phyloP scores from a whole-genome alignment of 2,329 filamentous ascomycete species.

The Aspergillus amoenus region DNA sequence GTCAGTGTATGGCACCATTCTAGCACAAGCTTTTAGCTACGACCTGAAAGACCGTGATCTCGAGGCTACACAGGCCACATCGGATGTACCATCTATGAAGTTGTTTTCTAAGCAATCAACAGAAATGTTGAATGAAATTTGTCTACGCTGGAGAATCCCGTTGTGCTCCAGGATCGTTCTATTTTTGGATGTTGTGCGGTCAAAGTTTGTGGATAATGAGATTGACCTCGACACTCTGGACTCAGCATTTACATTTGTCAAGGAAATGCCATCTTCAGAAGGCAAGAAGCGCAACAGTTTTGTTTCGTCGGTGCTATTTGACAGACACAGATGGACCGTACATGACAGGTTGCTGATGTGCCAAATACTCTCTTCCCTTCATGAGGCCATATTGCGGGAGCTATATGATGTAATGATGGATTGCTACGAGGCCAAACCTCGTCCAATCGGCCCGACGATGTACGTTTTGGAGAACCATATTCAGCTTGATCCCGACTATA shows the following conservation, averaged over 20 bases:
- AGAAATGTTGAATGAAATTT: conserved; percentile 82
- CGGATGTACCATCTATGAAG: conserved; percentile 51
- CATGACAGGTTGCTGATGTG: conserved; percentile 71
- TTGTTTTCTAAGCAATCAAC: conserved; percentile 72
- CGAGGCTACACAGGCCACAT: conserved; percentile 49
- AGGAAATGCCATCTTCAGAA: conserved; percentile 65
- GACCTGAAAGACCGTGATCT: conserved; percentile 58
- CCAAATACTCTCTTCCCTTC: conserved; percentile 69
- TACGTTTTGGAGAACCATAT: conserved; percentile 80
- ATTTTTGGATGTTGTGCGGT: conserved; percentile 78
- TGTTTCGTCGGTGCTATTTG: conserved; percentile 48
- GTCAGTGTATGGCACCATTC: conserved; percentile 76
- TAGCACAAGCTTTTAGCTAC: conserved; percentile 70
- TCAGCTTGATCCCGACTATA: conserved; percentile 73
- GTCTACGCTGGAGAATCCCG: conserved; percentile 84
- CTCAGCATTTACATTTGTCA: conserved; percentile 77
- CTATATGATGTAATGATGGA: conserved; percentile 84
- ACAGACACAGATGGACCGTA: conserved; percentile 67
- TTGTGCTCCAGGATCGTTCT: conserved; percentile 76
- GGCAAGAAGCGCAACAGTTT: conserved; percentile 59
- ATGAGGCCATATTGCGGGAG: conserved; percentile 82
- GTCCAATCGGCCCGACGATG: conserved; percentile 75
- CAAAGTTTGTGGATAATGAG: conserved; percentile 83
- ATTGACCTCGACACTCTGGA: conserved; percentile 80
- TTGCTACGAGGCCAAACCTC: conserved; percentile 86